A percentile compares a stretch with the other conserved stretches of the same genome.
phyloP scores from a whole-genome alignment of 108 stramenopile genomes.

The Fragilaria radians region DNA sequence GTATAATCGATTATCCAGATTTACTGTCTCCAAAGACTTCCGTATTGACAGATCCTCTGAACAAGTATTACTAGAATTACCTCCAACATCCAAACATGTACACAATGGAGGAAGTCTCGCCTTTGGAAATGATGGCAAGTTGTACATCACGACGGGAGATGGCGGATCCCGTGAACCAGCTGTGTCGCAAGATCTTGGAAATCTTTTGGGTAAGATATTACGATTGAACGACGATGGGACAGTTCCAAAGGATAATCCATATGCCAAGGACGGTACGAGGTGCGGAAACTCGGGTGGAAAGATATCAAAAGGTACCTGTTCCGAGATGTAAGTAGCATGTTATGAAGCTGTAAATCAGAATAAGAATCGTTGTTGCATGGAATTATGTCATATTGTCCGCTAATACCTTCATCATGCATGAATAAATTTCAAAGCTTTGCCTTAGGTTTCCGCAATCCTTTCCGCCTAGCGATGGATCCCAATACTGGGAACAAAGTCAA shows the following conservation, averaged over 20 bases:
- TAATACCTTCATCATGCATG: not conserved
- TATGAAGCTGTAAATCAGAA: not conserved
- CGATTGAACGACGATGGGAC: conserved; percentile 21
- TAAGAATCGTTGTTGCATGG: not conserved
- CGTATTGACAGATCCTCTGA: conserved; percentile 9
- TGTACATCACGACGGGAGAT: conserved; percentile 20
- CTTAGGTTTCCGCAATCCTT: conserved; percentile 30
- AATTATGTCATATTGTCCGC: not conserved
- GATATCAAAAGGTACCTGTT: not conserved
- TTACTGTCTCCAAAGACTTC: conserved; percentile 6
- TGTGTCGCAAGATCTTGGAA: conserved; percentile 7
- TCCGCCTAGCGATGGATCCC: conserved; percentile 22
- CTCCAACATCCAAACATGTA: conserved; percentile 1
- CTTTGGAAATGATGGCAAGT: conserved; percentile 29
- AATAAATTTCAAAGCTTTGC: conserved; percentile 2
- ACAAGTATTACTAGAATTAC: conserved; percentile 16
- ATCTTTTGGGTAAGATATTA: conserved; percentile 16
- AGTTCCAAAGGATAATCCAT: conserved; percentile 28
- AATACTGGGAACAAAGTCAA: conserved; percentile 8
- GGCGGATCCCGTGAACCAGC: conserved; percentile 2
- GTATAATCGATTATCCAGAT: conserved; percentile 26
- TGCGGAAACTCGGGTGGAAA: conserved; percentile 1
- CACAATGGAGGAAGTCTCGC: conserved; percentile 24
- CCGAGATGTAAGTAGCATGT: not conserved
- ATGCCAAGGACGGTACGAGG: conserved; percentile 7